Conservation (phyloP, 2,329 filamentous ascomycete species). For the Nigrospora sphaerica region DNA sequence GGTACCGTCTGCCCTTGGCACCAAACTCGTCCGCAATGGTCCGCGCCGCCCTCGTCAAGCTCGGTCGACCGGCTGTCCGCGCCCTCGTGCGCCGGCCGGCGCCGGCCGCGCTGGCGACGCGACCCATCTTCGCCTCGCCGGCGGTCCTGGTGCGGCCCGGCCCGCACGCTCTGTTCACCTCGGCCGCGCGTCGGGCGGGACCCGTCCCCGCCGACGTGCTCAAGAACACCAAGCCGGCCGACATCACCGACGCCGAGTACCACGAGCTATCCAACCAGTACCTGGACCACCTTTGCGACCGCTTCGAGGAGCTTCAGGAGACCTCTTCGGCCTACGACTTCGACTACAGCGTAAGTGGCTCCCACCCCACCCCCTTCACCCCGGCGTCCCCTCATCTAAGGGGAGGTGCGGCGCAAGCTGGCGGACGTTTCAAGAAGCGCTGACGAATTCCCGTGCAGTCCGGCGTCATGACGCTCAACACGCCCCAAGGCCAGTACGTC, state of each 20-base stretch:
- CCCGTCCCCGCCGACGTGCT: conserved; percentile 29
- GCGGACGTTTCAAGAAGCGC: background rate
- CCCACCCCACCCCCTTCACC: background rate
- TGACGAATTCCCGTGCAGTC: conserved; percentile 43
- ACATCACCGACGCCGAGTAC: conserved; percentile 65
- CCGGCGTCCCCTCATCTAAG: background rate
- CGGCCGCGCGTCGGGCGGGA: conserved; percentile 28
- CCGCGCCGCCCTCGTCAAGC: conserved; percentile 23
- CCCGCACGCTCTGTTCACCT: conserved; percentile 17
- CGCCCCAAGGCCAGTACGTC: conserved; percentile 72
- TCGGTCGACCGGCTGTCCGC: conserved; percentile 29
- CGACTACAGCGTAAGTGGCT: conserved; percentile 72
- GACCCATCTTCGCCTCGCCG: conserved; percentile 7
- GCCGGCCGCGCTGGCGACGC: conserved; percentile 3
- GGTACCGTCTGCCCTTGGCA: conserved; percentile 3
- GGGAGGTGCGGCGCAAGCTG: too few species aligned
- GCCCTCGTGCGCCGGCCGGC: conserved; percentile 14
- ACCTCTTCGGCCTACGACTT: conserved; percentile 70
- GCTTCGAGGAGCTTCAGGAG: conserved; percentile 71
- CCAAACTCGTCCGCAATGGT: conserved; percentile 29
- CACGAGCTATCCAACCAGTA: conserved; percentile 72
- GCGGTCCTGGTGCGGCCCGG: background rate
- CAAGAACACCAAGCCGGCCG: conserved; percentile 37
- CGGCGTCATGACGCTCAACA: conserved; percentile 73
- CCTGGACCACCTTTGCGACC: conserved; percentile 49